Percentiles rank a stretch among this genome's conserved stretches.
phyloP scores from a whole-genome alignment of 768 basidiomycete species.

The Mycena latifolia region DNA sequence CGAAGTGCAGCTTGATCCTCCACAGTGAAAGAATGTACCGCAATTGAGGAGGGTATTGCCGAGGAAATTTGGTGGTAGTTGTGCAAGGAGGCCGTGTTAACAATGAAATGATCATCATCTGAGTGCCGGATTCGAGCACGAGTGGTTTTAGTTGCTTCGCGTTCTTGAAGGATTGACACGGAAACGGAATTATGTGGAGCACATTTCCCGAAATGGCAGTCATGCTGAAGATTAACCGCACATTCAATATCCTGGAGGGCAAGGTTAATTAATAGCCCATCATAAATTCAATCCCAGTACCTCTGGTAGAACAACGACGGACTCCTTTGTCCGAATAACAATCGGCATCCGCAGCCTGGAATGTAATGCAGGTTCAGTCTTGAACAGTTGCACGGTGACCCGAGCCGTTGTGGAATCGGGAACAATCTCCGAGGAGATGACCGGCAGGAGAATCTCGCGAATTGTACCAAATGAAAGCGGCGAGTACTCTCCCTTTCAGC shows the following conservation, averaged over 20 bases:
- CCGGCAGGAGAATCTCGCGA: slow-evolving; percentile 13
- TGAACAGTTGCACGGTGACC: slow-evolving; percentile 3
- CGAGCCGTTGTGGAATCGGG: not conserved
- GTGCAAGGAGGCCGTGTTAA: slow-evolving; percentile 36
- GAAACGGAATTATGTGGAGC: not conserved
- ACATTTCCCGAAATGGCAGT: slow-evolving; percentile 30
- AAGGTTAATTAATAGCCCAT: not conserved
- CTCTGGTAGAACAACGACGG: not conserved
- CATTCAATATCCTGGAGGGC: slow-evolving; percentile 32
- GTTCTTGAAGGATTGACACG: slow-evolving; percentile 24
- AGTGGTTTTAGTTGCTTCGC: slow-evolving; percentile 15
- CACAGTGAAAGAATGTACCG: slow-evolving; percentile 3
- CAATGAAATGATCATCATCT: slow-evolving; percentile 22
- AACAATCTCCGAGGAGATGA: not conserved
- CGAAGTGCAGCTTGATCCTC: not conserved
- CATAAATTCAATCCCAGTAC: not conserved
- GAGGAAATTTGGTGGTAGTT: slow-evolving; percentile 29
- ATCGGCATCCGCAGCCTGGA: not conserved
- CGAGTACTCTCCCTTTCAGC: slow-evolving; percentile 14
- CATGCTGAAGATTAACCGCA: slow-evolving; percentile 36
- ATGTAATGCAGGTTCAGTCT: not conserved
- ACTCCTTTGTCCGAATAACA: not conserved
- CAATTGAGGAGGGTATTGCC: not conserved
- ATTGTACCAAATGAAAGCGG: slow-evolving; percentile 19
- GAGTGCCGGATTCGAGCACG: slow-evolving; percentile 20